Evolutionary conservation across 176 grass and related monocot genomes (phyloP).

Genomic region (Musa itinerans): DNA sequence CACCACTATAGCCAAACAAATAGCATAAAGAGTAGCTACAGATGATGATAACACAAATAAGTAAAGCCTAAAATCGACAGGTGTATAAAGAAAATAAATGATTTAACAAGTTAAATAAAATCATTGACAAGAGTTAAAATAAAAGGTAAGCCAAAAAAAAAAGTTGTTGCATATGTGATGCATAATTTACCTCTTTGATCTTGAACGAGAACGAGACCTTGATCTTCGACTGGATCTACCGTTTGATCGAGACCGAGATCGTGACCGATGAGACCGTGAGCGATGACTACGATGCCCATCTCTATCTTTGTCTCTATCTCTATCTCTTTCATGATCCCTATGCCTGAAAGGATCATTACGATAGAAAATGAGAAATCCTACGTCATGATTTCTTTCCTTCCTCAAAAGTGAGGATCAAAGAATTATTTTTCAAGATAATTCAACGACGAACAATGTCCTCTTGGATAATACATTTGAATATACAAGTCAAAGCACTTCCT

Average conservation of each 20-base stretch:
- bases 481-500: too few relatives aligned
- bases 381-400: background rate
- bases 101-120: background rate
- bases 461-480: too few relatives aligned
- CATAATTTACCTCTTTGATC: slow-evolving; percentile 61
- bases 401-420: background rate
- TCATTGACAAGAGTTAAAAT: background rate
- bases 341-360: slow-evolving; percentile 32
- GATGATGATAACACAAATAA: too few relatives aligned
- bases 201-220: slow-evolving; percentile 35
- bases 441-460: background rate
- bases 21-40: too few relatives aligned
- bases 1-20: too few relatives aligned
- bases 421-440: background rate
- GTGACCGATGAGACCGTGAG: slow-evolving; percentile 24
- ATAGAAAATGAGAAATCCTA: background rate
- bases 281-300: background rate
- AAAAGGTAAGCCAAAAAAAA: background rate
- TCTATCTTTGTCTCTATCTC: slow-evolving; percentile 40
- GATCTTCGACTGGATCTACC: slow-evolving; percentile 46
- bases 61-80: too few relatives aligned
- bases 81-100: background rate
- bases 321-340: slow-evolving; percentile 44
- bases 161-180: background rate
- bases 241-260: slow-evolving; percentile 51